Percentiles rank a stretch among this genome's conserved stretches.
Conservation (phyloP, 176 grass and related monocot species). For the Tillandsia fasciculata region DNA sequence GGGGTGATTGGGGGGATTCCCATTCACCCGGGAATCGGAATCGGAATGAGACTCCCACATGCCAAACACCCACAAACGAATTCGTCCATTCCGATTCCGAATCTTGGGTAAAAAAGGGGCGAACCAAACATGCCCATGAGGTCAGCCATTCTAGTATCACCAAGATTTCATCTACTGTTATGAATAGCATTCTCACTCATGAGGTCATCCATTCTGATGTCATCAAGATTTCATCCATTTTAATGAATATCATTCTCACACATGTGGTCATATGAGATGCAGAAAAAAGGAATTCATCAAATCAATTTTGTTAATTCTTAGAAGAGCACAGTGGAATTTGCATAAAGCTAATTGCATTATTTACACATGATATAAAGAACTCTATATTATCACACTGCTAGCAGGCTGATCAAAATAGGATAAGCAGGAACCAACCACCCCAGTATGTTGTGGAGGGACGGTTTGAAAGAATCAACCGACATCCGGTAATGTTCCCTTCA, state of each 20-base stretch:
- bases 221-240: no score
- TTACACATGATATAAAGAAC: background rate
- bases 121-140: no score
- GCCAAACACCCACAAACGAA: no score
- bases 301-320: background rate
- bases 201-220: no score
- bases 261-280: background rate
- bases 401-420: slow-evolving; percentile 48
- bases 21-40: no score
- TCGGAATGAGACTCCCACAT: no score
- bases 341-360: background rate
- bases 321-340: background rate
- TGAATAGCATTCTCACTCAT: no score
- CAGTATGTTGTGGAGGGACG: slow-evolving; percentile 46
- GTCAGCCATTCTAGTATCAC: no score
- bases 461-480: slow-evolving; percentile 83
- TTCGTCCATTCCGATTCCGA: no score
- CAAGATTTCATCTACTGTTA: no score
- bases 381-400: slow-evolving; percentile 20
- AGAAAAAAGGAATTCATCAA: background rate
- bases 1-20: no score
- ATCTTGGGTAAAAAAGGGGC: no score
- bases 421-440: slow-evolving; percentile 46
- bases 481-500: slow-evolving; percentile 49
- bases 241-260: background rate